Evolutionary conservation across 306 rosid genomes (phyloP), one percentile per base, ranked within the genome.

Genomic region (Alnus rubra): DNA sequence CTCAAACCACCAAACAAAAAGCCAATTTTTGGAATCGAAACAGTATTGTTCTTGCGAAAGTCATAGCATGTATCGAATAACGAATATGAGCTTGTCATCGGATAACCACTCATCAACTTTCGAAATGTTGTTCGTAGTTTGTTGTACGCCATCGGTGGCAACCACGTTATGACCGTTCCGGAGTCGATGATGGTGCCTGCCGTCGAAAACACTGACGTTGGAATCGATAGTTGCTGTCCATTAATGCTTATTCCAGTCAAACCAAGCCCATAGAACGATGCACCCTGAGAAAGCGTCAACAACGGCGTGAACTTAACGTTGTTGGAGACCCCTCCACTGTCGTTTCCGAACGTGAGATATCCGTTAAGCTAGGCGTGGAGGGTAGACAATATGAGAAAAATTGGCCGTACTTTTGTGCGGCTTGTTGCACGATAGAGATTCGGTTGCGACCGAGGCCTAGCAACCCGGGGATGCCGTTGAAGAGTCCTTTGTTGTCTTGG

Each of bases 371-470:
- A 7, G 93, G 4, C n/a, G 86, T 84, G 54, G 89, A 74, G 0
- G 97, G 98, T 2, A 94, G 87, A 56, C 97, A 94, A 71, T 94
- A 94, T 47, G 97, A 88, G 86, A 94, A 92, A 44, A 71, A 9
- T 31, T 82, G 85, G 2, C 74, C 10, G 74, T 89, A 94, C 35
- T 86, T 89, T 4, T 51, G 3, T 15, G 92, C 84, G 0, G 93
- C 90, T 58, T 92, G 98, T 71, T 89, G 82, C 73, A 94, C 84
- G 5, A 94, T 9, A 60, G 98, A 94, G 76, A 89, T 79, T 0
- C 78, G 82, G 81, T 83, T 81, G n/a, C 97, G 90, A 67, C 92
- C 98, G 2, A 94, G 96, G 73, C 98, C 97, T 5, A 94, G 60
- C 18, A 92, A 77, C 1, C 98, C 96, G 16, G 97, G 92, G 0